phyloP scores from a whole-genome alignment of 306 rosid genomes.

The Vigna unguiculata region DNA sequence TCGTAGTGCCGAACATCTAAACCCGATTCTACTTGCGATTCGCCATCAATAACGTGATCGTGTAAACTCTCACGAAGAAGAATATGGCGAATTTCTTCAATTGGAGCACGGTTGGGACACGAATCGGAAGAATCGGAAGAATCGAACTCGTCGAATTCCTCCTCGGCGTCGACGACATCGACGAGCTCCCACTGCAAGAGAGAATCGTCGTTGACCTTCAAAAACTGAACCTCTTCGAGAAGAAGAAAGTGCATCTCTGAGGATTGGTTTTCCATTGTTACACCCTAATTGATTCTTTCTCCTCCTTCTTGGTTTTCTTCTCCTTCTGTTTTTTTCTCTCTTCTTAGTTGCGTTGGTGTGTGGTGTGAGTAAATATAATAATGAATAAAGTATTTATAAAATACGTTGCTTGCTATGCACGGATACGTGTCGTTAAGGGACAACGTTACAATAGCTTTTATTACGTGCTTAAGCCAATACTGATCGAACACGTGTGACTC shows the following conservation, averaged over 20 bases:
- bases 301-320: background rate
- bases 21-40: background rate
- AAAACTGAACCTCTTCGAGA: slow-evolving; percentile 56
- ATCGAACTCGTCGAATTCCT: background rate
- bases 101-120: slow-evolving; percentile 19
- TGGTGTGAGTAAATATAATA: background rate
- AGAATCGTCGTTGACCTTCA: slow-evolving; percentile 50
- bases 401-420: slow-evolving; percentile 30
- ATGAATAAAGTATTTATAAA: background rate
- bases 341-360: background rate
- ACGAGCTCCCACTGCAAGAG: slow-evolving; percentile 66
- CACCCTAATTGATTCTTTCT: slow-evolving; percentile 16
- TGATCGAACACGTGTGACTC: background rate
- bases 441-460: slow-evolving; percentile 1
- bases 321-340: background rate
- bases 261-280: slow-evolving; percentile 54
- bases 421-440: slow-evolving; percentile 35
- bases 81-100: slow-evolving; percentile 23
- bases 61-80: slow-evolving; percentile 22
- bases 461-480: slow-evolving; percentile 47
- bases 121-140: slow-evolving; percentile 46
- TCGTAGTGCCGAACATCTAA: background rate
- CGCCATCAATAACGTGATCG: background rate
- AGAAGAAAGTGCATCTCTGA: slow-evolving; percentile 51
- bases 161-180: slow-evolving; percentile 45